Evolutionary conservation across 331 rosid species (phyloP), one percentile per base, ranked within the genome.

Genomic region (Telfairia occidentalis): DNA sequence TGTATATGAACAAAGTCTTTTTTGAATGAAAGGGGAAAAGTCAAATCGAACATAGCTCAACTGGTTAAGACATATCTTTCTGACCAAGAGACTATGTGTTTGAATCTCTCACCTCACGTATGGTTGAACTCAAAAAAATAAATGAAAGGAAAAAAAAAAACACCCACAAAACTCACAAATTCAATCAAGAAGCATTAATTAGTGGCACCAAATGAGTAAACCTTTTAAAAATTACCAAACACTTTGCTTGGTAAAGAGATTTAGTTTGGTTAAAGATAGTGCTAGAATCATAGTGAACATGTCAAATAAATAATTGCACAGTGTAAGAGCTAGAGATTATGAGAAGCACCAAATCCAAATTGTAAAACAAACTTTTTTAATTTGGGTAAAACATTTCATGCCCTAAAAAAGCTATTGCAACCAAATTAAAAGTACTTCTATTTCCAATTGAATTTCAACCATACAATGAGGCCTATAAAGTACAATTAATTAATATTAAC

Each of bases 401-500:
- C 21, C 53, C 73, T 24, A 40, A 67, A 34, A 40, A 65, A n/a
- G 50, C 21, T 19, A 37, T 38, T 66, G 24, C 26, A 63, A 35
- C 24, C 6, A 8, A 63, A 34, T 32, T 1, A 35, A 18, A 18
- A 60, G 45, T 61, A 34, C 10, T 32, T 60, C 13, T 29, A 60
- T 30, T 60, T 60, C 24, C 70, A 18, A 32, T 7, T 32, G 2
- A 61, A 61, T 61, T 61, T 61, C 70, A 61, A 32, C 24, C 70
- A 61, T 1, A 30, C 29, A 37, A 60, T 16, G 40, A 32, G 12
- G 16, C 40, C 18, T 59, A 59, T 59, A 61, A 61, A 61, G 70
- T 61, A 32, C 43, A 61, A 16, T 61, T 61, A 61, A 61, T 61
- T 7, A 61, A 61, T 61, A 61, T 61, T 61, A 32, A 61, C 70